Evolutionary conservation across 208 protist species (phyloP).

Genomic region (Trypanosoma conorhini): DNA sequence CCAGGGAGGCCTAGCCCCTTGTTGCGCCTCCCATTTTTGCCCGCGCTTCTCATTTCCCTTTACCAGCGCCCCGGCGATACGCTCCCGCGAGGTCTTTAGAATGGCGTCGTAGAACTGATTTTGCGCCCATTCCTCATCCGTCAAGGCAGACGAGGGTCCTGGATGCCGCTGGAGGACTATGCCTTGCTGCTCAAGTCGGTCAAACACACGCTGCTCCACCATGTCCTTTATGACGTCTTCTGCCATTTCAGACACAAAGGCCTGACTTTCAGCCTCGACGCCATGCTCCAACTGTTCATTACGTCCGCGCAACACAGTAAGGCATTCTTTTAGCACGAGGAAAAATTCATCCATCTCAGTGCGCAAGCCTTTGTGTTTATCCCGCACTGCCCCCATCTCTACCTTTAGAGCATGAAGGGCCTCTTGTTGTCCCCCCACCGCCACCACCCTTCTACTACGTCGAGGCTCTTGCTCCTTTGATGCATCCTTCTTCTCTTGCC

Average conservation of each 20-base stretch:
- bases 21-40: background rate
- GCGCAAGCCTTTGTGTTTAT: constrained; percentile 1
- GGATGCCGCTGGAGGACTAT: constrained; percentile 16
- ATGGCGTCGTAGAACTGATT: constrained; percentile 25
- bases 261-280: background rate
- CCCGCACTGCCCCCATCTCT: background rate
- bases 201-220: constrained; percentile 20
- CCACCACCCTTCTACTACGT: background rate
- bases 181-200: constrained; percentile 15
- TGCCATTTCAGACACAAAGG: constrained; percentile 3
- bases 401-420: background rate
- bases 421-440: background rate
- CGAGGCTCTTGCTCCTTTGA: background rate
- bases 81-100: constrained; percentile 3
- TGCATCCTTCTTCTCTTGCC: background rate
- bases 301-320: background rate
- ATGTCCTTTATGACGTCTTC: constrained; percentile 20
- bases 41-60: too few species aligned
- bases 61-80: constrained; percentile 1
- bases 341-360: constrained; percentile 22
- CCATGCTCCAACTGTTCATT: background rate
- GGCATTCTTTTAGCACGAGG: background rate
- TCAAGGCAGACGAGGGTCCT: constrained; percentile 13
- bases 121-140: constrained; percentile 27
- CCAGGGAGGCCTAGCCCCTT: background rate